Base-by-base conservation (phyloP, 805 yeast genomes). In the Danielozyma ontarioensis region DNA sequence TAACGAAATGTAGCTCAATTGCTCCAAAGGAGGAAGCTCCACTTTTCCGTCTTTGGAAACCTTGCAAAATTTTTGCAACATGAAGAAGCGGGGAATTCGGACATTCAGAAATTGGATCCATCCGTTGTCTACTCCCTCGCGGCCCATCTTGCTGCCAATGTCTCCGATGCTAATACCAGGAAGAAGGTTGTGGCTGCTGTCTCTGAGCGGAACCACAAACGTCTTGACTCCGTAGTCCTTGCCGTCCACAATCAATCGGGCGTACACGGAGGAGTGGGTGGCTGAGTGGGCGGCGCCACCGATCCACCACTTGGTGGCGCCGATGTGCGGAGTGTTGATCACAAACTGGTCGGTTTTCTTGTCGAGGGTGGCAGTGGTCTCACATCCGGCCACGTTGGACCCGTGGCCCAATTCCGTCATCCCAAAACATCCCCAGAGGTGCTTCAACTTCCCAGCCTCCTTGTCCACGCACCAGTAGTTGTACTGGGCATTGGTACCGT, bases 321-420 rank as follows among this genome's bases (percentile, higher is more conserved):
- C 71, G 39, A 67, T 58, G 42, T 66, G 71, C 4, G 72, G 72
- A 19, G 72, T 67, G 51, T 63, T 62, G 41, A 67, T 59, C 35
- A 66, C 45, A 39, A 67, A 67, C 46, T 65, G 66, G 44, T 66
- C 72, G 16, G 53, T 55, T 34, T 52, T 55, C 30, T 48, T 50
- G 40, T 67, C 72, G 33, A 62, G 65, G 28, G 69, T 48, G 25
- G 59, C 59, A 17, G 48, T 42, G 25, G 51, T 46, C 21, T 46
- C 51, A 3, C 43, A 42, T 1, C 51, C 51, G 0, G 51, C 51
- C 1, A 40, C 51, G 27, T 46, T 46, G 25, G 48, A 43, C 48
- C 96, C 96, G 55, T 87, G 96, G 5, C 86, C 95, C 47, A 87
- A 57, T 62, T 87, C 96, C 12, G 96, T 88, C 96, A 87, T 87